Evolutionary conservation across 768 basidiomycete genomes (phyloP), one percentile per base, ranked within the genome.

Genomic region (Pleurotus cornucopiae): DNA sequence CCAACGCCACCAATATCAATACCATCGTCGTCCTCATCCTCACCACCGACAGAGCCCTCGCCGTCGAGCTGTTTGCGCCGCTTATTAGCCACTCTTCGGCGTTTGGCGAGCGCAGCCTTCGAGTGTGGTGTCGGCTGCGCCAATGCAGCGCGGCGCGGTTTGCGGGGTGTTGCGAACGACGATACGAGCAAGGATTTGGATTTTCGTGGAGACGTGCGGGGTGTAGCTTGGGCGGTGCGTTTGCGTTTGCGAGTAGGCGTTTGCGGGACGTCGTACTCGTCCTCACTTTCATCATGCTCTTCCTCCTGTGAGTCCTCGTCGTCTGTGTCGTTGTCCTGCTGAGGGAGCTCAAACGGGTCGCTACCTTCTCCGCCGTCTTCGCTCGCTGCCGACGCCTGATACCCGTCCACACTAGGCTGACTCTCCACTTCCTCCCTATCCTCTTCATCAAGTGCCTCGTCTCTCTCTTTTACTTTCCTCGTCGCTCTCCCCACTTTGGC

Each of bases 101-200:
- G 74, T 25, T 73, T 73, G 7, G 37, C 18, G 3, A 89, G 71
- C 6, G 82, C 82, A 12, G 82, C 85, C 66, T 89, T 89, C 34
- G 89, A 89, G 64, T 87, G 87, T 4, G 89, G 88, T 0, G 89
- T 91, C 6, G 87, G 85, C 23, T 83, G 81, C 3, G 77, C 86
- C 18, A 81, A 59, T 14, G 25, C 23, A 4, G 76, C 77, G 41
- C 21, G 13, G 30, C 48, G 48, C 11, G 25, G 25, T 34, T 49
- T 49, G 21, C 48, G 48, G 20, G 48, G 48, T 6, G 48, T 49
- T 2, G 26, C 20, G 14, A 49, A 49, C 18, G 21, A 16, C 4
- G 25, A 23, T 34, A 34, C 30, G 30, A 34, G 30, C 30, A 34
- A 11, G 30, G 30, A 11, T 11, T 67, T 67, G 2, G 18, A 18